phyloP scores from a whole-genome alignment of 2,329 filamentous ascomycete species.

The Neopestalotiopsis sp. region DNA sequence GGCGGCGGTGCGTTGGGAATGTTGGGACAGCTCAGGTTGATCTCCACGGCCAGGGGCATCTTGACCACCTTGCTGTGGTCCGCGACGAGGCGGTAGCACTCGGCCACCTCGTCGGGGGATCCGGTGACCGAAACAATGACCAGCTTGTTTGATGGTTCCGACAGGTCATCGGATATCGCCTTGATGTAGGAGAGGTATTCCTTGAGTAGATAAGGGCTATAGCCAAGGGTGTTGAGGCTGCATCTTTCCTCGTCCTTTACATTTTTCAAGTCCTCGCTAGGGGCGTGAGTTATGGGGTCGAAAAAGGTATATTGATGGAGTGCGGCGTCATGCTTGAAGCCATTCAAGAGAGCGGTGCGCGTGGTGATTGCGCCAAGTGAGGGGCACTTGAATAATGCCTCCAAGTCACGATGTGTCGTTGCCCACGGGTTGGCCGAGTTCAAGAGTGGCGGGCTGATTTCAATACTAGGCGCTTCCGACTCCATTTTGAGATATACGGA shows the following conservation, averaged over 20 bases:
- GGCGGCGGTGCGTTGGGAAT: slow-evolving; percentile 72
- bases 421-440: slow-evolving; percentile 82
- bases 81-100: slow-evolving; percentile 59
- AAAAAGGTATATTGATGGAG: slow-evolving; percentile 73
- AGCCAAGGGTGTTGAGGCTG: slow-evolving; percentile 75
- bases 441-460: slow-evolving; percentile 68
- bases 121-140: slow-evolving; percentile 77
- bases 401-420: slow-evolving; percentile 66
- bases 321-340: slow-evolving; percentile 65
- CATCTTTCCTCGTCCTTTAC: slow-evolving; percentile 39
- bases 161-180: slow-evolving; percentile 43
- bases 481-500: background rate
- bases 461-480: slow-evolving; percentile 33
- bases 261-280: slow-evolving; percentile 16
- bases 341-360: slow-evolving; percentile 68
- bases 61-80: slow-evolving; percentile 29
- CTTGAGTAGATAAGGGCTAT: slow-evolving; percentile 67
- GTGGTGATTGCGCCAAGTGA: slow-evolving; percentile 77
- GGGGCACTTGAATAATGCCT: slow-evolving; percentile 62
- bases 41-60: slow-evolving; percentile 69
- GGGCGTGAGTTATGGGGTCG: slow-evolving; percentile 42
- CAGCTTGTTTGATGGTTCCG: slow-evolving; percentile 49
- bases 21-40: slow-evolving; percentile 82
- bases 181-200: slow-evolving; percentile 63
- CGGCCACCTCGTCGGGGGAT: slow-evolving; percentile 57